These are phyloP conservation scores for Candida arabinofermentans DNA, from an alignment of 805 yeast species.

Conservation along the genomic window DNA sequence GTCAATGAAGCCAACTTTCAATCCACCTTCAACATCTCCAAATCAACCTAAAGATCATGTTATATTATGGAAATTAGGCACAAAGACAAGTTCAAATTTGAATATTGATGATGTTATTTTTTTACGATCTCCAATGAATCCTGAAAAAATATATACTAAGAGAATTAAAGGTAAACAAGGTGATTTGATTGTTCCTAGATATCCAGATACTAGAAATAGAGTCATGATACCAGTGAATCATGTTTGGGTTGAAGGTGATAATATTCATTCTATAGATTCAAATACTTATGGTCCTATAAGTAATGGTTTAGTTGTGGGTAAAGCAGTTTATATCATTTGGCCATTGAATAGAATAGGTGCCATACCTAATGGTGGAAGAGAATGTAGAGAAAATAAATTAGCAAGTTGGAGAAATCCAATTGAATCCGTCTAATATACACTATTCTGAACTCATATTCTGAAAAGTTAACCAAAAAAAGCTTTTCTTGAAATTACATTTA, in stretches of 20 bases:
- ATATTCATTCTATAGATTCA: constrained; percentile 77
- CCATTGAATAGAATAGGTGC: constrained; percentile 57
- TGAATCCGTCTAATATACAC: neutral
- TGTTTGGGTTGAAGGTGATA: constrained; percentile 95
- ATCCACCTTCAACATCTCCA: constrained; percentile 48
- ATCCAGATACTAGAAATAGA: constrained; percentile 60
- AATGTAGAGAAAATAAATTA: constrained; percentile 35
- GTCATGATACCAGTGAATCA: constrained; percentile 74
- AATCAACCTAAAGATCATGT: constrained; percentile 54
- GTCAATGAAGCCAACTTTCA: constrained; percentile 88
- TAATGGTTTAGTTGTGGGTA: constrained; percentile 74
- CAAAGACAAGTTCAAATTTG: constrained; percentile 43
- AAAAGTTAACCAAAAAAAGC: no score
- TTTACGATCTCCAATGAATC: constrained; percentile 76
- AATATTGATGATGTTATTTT: constrained; percentile 69
- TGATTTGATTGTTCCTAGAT: constrained; percentile 58
- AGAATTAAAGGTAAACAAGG: constrained; percentile 75
- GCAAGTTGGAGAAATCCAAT: constrained; percentile 2
- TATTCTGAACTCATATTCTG: neutral
- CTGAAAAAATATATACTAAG: constrained; percentile 72
- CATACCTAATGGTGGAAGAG: constrained; percentile 50
- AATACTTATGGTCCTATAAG: constrained; percentile 88
- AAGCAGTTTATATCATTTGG: constrained; percentile 64
- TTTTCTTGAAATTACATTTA: no score
- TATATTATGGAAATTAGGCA: constrained; percentile 60